Evolutionary conservation across 2,329 filamentous ascomycete species (phyloP), one percentile per base, ranked within the genome.

Genomic region (Colletotrichum limetticola): DNA sequence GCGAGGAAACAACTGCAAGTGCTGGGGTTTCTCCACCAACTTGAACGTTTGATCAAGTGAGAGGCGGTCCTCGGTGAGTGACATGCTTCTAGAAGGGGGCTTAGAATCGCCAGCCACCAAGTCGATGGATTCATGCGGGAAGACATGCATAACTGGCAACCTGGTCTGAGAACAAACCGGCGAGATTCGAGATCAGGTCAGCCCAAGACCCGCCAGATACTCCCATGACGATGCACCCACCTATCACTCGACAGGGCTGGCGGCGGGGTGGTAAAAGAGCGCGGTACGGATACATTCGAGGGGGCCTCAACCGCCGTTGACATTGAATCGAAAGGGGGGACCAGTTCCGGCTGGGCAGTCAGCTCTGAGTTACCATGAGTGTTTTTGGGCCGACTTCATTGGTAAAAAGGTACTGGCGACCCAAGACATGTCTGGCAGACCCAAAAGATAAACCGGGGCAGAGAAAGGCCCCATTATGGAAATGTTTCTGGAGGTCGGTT

Each of bases 391-490:
- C 8, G 49, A 64, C 22, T 35, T 57, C 60, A 61, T 70, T 60
- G 56, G 66, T 32, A 65, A 65, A 65, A 65, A 65, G 66, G 59
- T 70, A 72, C 70, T 37, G 26, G 46, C 35, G 16, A 57, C 52
- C 66, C 66, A 71, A 73, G 71, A 73, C 71, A 71, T 62, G 71
- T 65, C 61, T 71, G 46, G 61, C 32, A 73, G 71, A 57, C 66
- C 71, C 71, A 71, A 53, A 65, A 70, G 71, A 73, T 73, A 71
- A 73, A 72, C 32, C 35, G 71, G 71, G 71, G 71, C 71, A 66
- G 60, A 42, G 46, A 16, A 30, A 70, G 35, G 60, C 60, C 42
- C 71, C 62, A 70, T 61, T 70, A 61, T 66, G 66, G 60, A 61
- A 72, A 57, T 56, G 66, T 53, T 65, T 65, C 55, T 72, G 65